Base-by-base conservation (phyloP, 75 land plant genomes). In the Picea glauca region DNA sequence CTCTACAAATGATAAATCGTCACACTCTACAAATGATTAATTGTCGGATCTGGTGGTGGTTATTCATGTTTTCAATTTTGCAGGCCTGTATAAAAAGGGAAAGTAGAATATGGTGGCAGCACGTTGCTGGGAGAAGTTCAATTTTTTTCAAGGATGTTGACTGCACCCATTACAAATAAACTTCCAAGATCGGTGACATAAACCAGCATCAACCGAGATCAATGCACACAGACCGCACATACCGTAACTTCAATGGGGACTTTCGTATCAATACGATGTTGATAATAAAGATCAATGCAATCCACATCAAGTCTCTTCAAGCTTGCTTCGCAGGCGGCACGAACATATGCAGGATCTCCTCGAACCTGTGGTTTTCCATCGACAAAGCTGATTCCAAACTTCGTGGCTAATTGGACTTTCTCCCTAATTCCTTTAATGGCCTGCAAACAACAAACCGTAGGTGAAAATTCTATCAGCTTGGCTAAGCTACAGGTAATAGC, bases 201-300 rank as follows among this genome's bases (percentile, higher is more conserved):
- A 26, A 26, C 26, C 26, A 26, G 26, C 26, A 26, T 26, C 26
- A 26, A 26, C 26, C 26, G 26, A 26, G 26, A 26, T 26, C 26
- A 26, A 26, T 26, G 26, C 26, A 26, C 26, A 26, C 0, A 26
- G 26, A 26, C 26, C 26, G 26, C 56, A 62, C 82, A 23, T 63
- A 86, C 82, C 72, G 90, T 85, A 18, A 82, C 75, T 66, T 88
- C 90, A 32, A 90, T 90, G 57, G 92, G 91, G 4, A 88, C 80
- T 4, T 31, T 76, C 23, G 77, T 68, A 61, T 91, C 93, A n/a
- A 91, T 54, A 0, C 93, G 84, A 60, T 86, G 85, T 50, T 77
- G 85, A 77, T 89, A 89, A 75, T 91, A 91, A 54, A 91, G 88
- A 79, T 91, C 92, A 32, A 91, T 91, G 80, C 72, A 86, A 32